phyloP scores from a whole-genome alignment of 306 rosid genomes.

The cucumber (Cucumis sativus) region Cucumber_9930_V3 NC_026659.2:26244501-26245000 shows the following conservation, averaged over 20 bases:
- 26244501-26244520: not conserved
- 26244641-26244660: slow-evolving; percentile 88
- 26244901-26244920: slow-evolving; percentile 98
- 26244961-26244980: not conserved
- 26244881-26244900: slow-evolving; percentile 94
- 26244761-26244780: not conserved
- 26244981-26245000: not conserved
- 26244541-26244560: not conserved
- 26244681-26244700: not conserved
- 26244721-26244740: not conserved
- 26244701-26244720: not conserved
- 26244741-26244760: not conserved
- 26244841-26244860: slow-evolving; percentile 97
- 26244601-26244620: slow-evolving; percentile 87
- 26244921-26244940: slow-evolving; percentile 12
- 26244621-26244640: slow-evolving; percentile 85
- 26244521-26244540: not conserved
- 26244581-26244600: slow-evolving; percentile 80
- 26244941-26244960: slow-evolving; percentile 1
- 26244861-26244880: slow-evolving; percentile 97
- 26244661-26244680: slow-evolving; percentile 49
- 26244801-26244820: not conserved
- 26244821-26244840: slow-evolving; percentile 74
- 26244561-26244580: slow-evolving; percentile 52
- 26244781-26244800: not conserved